Evolutionary conservation across 1,139 yeast species (phyloP).

Genomic region (Kazachstania sp.): DNA sequence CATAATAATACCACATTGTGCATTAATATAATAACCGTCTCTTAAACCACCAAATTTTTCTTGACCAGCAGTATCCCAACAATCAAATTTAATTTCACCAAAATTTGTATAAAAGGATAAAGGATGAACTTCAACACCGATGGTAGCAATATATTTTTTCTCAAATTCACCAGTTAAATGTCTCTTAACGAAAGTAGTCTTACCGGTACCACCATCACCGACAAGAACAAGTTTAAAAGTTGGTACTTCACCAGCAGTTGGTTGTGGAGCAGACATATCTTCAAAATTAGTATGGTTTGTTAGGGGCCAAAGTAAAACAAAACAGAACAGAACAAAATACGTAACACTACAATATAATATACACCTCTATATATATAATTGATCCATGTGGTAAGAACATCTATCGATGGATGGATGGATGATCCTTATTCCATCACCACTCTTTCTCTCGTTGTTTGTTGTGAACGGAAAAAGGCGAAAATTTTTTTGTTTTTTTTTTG

Average conservation of each 20-base stretch:
- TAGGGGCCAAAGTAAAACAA: too few species aligned
- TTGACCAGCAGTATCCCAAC: constrained; percentile 99
- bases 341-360: too few species aligned
- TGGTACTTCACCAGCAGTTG: constrained; percentile 57
- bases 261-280: constrained; percentile 24
- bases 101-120: constrained; percentile 96
- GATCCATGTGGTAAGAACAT: too few species aligned
- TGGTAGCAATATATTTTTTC: constrained; percentile 97
- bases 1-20: constrained; percentile 99
- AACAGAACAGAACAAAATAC: too few species aligned
- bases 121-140: constrained; percentile 99
- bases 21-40: constrained; percentile 98
- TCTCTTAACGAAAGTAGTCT: constrained; percentile 99
- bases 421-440: too few species aligned
- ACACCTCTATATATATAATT: too few species aligned
- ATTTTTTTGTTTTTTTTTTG: background rate
- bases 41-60: constrained; percentile 99
- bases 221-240: constrained; percentile 96
- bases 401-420: too few species aligned
- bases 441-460: background rate
- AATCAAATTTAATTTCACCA: constrained; percentile 98
- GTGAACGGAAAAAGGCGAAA: background rate
- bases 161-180: constrained; percentile 99
- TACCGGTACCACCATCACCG: constrained; percentile 99
- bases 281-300: too few species aligned